Evolutionary conservation across 2,329 filamentous ascomycete genomes (phyloP), one percentile per base, ranked within the genome.

Genomic region (Cryphonectria naterciae): DNA sequence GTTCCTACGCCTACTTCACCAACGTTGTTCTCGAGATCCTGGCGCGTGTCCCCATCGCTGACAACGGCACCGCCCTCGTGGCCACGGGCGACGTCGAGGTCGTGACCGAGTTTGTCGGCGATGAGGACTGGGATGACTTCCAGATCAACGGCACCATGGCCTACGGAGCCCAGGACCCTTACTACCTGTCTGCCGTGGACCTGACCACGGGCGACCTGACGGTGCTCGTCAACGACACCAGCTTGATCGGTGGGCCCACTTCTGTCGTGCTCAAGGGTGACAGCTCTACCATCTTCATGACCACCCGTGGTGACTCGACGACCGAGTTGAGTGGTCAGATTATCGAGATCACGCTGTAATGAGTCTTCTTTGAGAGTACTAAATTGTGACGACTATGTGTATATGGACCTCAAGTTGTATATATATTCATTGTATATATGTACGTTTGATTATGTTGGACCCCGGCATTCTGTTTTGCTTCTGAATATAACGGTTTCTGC

Each of bases 1-100:
- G 61, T 22, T 37, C 63, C 1, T 72, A 73, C 39, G 72, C 61
- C 3, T 72, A 73, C 41, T 73, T 73, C 65, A 73, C 72, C 25
- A 73, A 72, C 67, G 66, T 68, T 5, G 64, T n/a, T 17, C 58
- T 61, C 39, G 58, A 60, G 41, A 63, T 66, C 49, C 67, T 73
- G 28, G 70, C 52, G 22, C 70, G 72, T 15, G 37, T 73, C 22
- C 67, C 72, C 17, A 69, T 73, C 52, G 67, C 68, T 8, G 65
- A 67, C 28, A 46, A 70, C 15, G 68, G 68, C 56, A 56, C 58
- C 58, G 49, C 65, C 19, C 39, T 65, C 17, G 68, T 37, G 28
- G 68, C 65, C 19, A 67, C 65, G 4, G 68, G 65, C 10, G 65
- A 64, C 35, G 65, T 63, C 19, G 68, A 66, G 46, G 19, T 64